These are phyloP conservation scores for Thermothelomyces thermophilus DNA, from an alignment of 2,329 filamentous ascomycete genomes.

Conservation along the genomic window DNA sequence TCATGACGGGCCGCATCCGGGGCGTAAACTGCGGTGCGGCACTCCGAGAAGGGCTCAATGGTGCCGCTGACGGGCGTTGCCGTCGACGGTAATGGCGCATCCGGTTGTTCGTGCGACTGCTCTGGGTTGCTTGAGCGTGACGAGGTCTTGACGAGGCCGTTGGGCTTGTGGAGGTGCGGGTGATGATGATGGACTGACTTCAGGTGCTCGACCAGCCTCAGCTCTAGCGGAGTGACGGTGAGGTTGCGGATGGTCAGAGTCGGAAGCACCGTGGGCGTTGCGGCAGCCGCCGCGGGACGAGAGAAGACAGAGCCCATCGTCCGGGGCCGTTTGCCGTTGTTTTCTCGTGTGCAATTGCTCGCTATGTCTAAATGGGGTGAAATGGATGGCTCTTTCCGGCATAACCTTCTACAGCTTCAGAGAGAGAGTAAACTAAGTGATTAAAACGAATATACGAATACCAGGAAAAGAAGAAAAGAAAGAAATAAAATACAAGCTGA, in stretches of 20 bases:
- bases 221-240: constrained; percentile 63
- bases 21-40: constrained; percentile 54
- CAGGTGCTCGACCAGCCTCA: constrained; percentile 69
- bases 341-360: too few relatives aligned
- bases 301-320: constrained; percentile 11
- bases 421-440: too few relatives aligned
- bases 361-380: too few relatives aligned
- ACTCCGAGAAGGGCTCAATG: constrained; percentile 62
- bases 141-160: constrained; percentile 41
- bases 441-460: too few relatives aligned
- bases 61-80: constrained; percentile 44
- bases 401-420: too few relatives aligned
- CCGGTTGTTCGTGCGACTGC: constrained; percentile 1
- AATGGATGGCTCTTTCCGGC: too few relatives aligned
- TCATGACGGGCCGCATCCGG: constrained; percentile 51
- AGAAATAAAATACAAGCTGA: too few relatives aligned
- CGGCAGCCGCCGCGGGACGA: constrained; percentile 4
- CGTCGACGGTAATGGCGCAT: constrained; percentile 37
- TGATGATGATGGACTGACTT: constrained; percentile 41
- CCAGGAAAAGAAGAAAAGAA: too few relatives aligned
- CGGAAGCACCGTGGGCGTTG: constrained; percentile 10
- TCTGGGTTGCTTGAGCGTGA: constrained; percentile 28
- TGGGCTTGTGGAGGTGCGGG: constrained; percentile 28
- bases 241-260: constrained; percentile 73
- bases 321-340: too few relatives aligned